Evolutionary conservation across 2,329 filamentous ascomycete genomes (phyloP).

Genomic region (Epichloe baconii): DNA sequence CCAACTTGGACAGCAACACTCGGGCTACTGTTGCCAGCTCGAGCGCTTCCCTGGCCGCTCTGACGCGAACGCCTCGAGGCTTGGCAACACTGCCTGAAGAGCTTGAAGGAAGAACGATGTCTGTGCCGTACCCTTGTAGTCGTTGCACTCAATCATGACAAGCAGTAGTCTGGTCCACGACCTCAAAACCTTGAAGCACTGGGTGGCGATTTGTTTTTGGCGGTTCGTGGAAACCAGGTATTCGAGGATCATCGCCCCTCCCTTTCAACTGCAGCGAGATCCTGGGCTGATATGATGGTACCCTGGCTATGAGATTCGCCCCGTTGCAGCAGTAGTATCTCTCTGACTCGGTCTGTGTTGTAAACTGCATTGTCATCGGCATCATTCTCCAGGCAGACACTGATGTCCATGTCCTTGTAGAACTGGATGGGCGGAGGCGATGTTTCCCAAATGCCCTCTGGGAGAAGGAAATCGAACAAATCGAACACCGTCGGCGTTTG

Average conservation of each 20-base stretch:
- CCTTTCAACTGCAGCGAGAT: slow-evolving; percentile 35
- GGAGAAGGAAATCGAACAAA: slow-evolving; percentile 73
- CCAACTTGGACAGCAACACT: slow-evolving; percentile 57
- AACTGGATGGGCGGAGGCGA: slow-evolving; percentile 41
- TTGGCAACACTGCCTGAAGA: slow-evolving; percentile 77
- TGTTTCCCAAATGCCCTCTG: slow-evolving; percentile 36
- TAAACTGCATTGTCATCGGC: slow-evolving; percentile 46
- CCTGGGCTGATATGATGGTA: slow-evolving; percentile 34
- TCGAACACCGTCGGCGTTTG: slow-evolving; percentile 73
- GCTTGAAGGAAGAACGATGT: slow-evolving; percentile 74
- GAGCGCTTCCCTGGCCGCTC: slow-evolving; percentile 57
- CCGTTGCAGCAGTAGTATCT: slow-evolving; percentile 59
- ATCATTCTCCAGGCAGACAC: slow-evolving; percentile 48
- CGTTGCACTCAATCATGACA: slow-evolving; percentile 70
- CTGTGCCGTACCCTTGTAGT: slow-evolving; percentile 59
- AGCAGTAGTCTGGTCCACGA: slow-evolving; percentile 78
- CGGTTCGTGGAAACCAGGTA: slow-evolving; percentile 53
- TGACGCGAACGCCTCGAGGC: slow-evolving; percentile 64
- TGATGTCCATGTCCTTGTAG: slow-evolving; percentile 55
- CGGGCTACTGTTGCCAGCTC: slow-evolving; percentile 68
- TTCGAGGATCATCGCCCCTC: slow-evolving; percentile 46
- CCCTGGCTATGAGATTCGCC: slow-evolving; percentile 43
- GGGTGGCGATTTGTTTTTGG: slow-evolving; percentile 40
- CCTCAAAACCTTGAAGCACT: slow-evolving; percentile 55
- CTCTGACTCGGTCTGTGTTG: slow-evolving; percentile 56